Conservation (phyloP, 1,284 basidiomycete species). For the Cryptococcus neoformans region DNA sequence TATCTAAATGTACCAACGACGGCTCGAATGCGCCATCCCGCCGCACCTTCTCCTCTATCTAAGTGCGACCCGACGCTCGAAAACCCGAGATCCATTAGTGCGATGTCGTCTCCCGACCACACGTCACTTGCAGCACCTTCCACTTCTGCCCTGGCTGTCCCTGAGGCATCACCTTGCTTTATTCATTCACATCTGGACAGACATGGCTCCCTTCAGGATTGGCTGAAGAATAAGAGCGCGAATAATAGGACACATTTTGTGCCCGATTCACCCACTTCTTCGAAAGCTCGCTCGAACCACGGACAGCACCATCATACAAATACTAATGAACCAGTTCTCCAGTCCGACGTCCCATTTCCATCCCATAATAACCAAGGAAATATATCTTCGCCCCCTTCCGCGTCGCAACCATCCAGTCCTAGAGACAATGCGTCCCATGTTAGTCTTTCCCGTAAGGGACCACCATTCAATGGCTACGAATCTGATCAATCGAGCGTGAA, state of each 20-base stretch:
- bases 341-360: slow-evolving; percentile 2
- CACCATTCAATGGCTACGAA: slow-evolving; percentile 28
- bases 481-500: slow-evolving; percentile 29
- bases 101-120: neutral
- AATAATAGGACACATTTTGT: neutral
- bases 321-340: slow-evolving; percentile 11
- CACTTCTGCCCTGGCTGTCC: slow-evolving; percentile 1
- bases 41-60: slow-evolving; percentile 33
- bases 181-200: slow-evolving; percentile 51
- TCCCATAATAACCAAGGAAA: no score
- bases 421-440: slow-evolving; percentile 10
- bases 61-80: slow-evolving; percentile 19
- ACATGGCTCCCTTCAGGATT: slow-evolving; percentile 46
- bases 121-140: slow-evolving; percentile 3
- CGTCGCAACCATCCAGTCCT: slow-evolving; percentile 8
- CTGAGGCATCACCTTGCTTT: slow-evolving; percentile 44
- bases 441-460: slow-evolving; percentile 11
- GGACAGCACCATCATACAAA: slow-evolving; percentile 6
- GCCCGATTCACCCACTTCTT: neutral
- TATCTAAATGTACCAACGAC: slow-evolving; percentile 16
- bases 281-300: neutral
- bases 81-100: neutral
- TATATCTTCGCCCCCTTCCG: neutral
- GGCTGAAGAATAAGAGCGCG: slow-evolving; percentile 26
- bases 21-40: slow-evolving; percentile 26